Evolutionary conservation across 2,329 filamentous ascomycete species (phyloP).

Genomic region (Pyricularia pennisetigena): DNA sequence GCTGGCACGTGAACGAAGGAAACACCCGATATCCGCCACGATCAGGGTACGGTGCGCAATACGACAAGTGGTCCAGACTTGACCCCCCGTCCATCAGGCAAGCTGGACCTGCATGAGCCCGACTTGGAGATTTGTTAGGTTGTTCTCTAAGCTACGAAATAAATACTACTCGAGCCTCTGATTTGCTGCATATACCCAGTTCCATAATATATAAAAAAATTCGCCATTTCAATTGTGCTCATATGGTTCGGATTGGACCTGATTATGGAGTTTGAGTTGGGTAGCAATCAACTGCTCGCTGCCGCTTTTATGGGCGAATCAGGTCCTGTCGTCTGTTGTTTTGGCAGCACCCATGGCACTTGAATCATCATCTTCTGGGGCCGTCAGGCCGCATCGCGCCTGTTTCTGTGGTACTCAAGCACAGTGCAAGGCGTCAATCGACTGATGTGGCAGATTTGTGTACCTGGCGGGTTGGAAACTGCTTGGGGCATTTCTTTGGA

Average conservation of each 20-base stretch:
- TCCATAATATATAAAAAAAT: background rate
- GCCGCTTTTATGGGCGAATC: background rate
- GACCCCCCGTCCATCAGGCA: background rate
- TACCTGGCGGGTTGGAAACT: background rate
- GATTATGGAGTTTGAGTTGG: background rate
- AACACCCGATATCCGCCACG: background rate
- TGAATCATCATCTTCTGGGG: background rate
- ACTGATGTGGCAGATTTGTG: background rate
- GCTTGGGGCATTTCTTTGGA: background rate
- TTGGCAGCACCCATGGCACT: background rate
- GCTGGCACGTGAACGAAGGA: background rate
- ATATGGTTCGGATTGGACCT: background rate
- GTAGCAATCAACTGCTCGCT: background rate
- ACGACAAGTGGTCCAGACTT: background rate
- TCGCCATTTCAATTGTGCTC: background rate
- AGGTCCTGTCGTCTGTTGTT: background rate
- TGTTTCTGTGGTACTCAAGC: background rate
- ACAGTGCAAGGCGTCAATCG: background rate
- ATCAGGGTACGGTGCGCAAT: background rate
- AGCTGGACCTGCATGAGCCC: background rate
- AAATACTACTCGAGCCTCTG: background rate
- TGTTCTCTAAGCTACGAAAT: background rate
- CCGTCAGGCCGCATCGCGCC: constrained; percentile 1
- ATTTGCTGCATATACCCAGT: background rate
- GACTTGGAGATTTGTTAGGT: background rate